Base-by-base conservation (phyloP, 768 basidiomycete genomes). In the Boletus reticuloceps region DNA sequence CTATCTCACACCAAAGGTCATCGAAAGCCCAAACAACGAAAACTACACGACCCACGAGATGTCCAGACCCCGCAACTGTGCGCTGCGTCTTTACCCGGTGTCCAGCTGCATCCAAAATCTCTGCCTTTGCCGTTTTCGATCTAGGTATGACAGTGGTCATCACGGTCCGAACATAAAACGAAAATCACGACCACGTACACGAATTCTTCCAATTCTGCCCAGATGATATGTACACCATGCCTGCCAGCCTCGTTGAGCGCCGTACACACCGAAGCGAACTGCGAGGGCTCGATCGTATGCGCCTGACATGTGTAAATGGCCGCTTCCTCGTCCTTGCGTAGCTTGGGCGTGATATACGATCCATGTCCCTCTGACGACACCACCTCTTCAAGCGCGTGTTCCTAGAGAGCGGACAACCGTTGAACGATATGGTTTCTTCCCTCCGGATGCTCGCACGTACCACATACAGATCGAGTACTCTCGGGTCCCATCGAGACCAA, bases 241-340 rank as follows among this genome's bases (percentile, higher is more conserved):
- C 27, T 53, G 6, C 51, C 59, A 34, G 5, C 31, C 20, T 38
- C 31, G 19, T 52, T 54, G 38, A 69, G 58, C 14, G 48, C 31
- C 11, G 19, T 20, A 22, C 69, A 69, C 39, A 61, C 31, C 5
- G 27, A n/a, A 14, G 62, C 60, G 22, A 70, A 59, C 45, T 68
- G 62, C 1, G 47, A 39, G 8, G 69, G 62, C 6, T 64, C 58
- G 22, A 70, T 38, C 19, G 69, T 72, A 41, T 70, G 70, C 14
- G 59, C 58, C 22, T 48, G 14, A 53, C 67, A 68, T 3, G 51
- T 17, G 44, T 70, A 70, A 46, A 70, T 42, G 0, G 49, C 34
- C 6, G 70, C 55, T 44, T 70, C 69, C n/a, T 70, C 70, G 19
- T 72, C 66, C 22, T 65, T 70, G 54, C 64, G 69, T 31, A 67